A percentile compares a stretch with the other conserved stretches of the same genome.
These are phyloP conservation scores for Podaxis carcinomalis DNA, from an alignment of 768 basidiomycete genomes.

Conservation along the genomic window DNA sequence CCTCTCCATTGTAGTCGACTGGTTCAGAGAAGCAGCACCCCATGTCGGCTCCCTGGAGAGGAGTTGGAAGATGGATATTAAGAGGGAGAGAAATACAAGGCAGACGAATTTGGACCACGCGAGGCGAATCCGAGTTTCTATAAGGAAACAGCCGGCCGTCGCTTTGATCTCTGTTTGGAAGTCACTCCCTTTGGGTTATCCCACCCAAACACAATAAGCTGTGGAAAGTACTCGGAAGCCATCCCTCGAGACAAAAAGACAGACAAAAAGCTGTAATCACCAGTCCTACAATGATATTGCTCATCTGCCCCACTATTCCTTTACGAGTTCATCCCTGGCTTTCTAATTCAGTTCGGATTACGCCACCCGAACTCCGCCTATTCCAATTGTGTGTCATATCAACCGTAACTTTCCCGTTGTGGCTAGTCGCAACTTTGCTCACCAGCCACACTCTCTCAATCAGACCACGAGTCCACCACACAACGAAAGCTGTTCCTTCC, in stretches of 20 bases:
- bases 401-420: not conserved
- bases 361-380: not conserved
- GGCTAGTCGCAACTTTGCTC: not conserved
- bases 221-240: not conserved
- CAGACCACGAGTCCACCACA: not conserved
- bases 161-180: conserved; percentile 21
- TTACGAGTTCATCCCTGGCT: not conserved
- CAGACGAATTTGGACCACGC: conserved; percentile 23
- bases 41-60: conserved; percentile 41
- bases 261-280: conserved; percentile 9
- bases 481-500: too few species aligned
- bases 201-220: conserved; percentile 16
- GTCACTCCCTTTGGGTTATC: conserved; percentile 13
- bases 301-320: not conserved
- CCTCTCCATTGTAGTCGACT: conserved; percentile 80
- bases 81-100: conserved; percentile 37
- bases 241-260: conserved; percentile 16
- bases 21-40: conserved; percentile 70
- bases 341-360: not conserved
- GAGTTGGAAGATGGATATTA: conserved; percentile 24
- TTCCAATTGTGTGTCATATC: not conserved
- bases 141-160: conserved; percentile 17
- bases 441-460: not conserved
- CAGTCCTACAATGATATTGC: not conserved
- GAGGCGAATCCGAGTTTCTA: conserved; percentile 16